phyloP scores from a whole-genome alignment of 106 monocot genomes.

The Apostasia ramifera region DNA sequence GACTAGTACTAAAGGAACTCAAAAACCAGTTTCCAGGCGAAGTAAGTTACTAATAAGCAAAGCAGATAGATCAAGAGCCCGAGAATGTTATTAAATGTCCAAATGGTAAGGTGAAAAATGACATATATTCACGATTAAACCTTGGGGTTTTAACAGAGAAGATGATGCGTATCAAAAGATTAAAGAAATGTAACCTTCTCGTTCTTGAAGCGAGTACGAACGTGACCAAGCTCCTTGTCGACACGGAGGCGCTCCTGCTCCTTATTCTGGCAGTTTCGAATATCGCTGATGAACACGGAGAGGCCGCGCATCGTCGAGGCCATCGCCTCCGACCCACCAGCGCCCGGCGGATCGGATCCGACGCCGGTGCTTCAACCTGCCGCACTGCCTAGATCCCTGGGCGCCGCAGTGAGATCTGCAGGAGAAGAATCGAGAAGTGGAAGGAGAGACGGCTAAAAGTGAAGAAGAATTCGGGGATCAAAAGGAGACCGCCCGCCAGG shows the following conservation, averaged over 20 bases:
- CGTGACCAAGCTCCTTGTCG: constrained; percentile 97
- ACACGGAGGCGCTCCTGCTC: constrained; percentile 91
- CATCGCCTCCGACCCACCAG: constrained; percentile 30
- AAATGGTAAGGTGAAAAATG: background rate
- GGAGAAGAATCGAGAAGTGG: background rate
- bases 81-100: background rate
- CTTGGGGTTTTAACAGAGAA: background rate
- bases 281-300: constrained; percentile 97
- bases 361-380: constrained; percentile 5
- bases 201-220: constrained; percentile 85
- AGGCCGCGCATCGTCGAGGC: constrained; percentile 92
- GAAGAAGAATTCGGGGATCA: background rate
- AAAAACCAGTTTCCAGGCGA: background rate
- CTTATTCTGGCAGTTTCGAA: constrained; percentile 94
- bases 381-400: background rate
- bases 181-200: constrained; percentile 53
- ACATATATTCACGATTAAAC: background rate
- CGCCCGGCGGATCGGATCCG: constrained; percentile 23
- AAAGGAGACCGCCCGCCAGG: background rate
- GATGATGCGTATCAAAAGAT: background rate
- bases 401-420: background rate
- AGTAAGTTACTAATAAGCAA: background rate
- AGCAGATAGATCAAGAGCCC: background rate
- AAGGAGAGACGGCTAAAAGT: background rate
- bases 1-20: background rate